Evolutionary conservation across 441 rosid genomes (phyloP), one percentile per base, ranked within the genome.

Genomic region (Syzygium syzygioides): DNA sequence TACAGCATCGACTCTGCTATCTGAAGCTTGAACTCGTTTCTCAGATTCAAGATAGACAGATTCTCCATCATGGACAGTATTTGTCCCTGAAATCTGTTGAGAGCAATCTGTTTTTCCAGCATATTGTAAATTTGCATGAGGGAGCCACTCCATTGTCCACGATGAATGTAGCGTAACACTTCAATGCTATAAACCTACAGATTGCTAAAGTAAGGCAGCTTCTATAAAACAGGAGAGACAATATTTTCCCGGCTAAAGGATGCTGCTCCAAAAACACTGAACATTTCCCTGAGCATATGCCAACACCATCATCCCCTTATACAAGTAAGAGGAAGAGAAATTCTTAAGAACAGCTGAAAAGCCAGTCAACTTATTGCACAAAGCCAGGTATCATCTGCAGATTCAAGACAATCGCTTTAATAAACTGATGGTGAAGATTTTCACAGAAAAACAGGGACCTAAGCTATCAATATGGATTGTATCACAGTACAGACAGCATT

Each of bases 11-110:
- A 89, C 86, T 90, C 71, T 87, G 87, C 91, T 92, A 91, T 92
- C 92, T 34, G 84, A 88, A 83, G 62, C 79, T 91, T 94, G 90
- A 80, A 89, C 94, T 92, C 89, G 92, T 87, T 92, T 91, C 91
- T 86, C 91, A 85, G 71, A 80, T 87, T 91, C 91, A 89, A 86
- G 55, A 85, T 90, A 55, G 85, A 90, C 88, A 88, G 93, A 89
- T 92, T 92, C 93, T 80, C 91, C 90, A 53, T 89, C 90, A 86
- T 68, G 88, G 85, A 83, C 60, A 55, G 83, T 45, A 85, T 85
- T 55, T 85, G 48, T 20, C 57, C 26, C 60, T 15, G 48, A 85
- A 55, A 55, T 54, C 62, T 85, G 62, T 55, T 57, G 62, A 55
- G 48, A 85, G 60, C 64, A n/a, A 37, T 57, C 60, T 17, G 60